phyloP scores from a whole-genome alignment of 768 basidiomycete species.

The Cystofilobasidium bisporidii region DNA sequence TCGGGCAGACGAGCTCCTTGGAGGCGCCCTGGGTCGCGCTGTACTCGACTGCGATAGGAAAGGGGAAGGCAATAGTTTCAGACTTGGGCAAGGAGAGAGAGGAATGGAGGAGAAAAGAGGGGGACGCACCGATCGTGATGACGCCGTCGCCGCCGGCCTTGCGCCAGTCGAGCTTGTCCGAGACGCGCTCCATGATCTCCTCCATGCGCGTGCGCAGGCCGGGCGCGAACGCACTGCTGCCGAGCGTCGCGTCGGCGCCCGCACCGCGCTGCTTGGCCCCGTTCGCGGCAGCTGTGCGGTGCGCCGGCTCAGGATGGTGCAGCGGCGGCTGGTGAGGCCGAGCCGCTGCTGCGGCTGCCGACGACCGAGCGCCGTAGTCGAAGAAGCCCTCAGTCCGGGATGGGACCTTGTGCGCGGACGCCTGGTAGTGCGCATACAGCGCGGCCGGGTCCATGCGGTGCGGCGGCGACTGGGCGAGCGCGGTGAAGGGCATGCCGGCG shows the following conservation, averaged over 20 bases:
- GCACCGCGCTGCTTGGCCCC: not conserved
- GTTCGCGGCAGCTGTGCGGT: not conserved
- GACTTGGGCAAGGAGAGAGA: too few species aligned
- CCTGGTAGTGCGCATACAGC: not conserved
- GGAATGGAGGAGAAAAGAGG: not conserved
- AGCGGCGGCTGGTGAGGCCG: not conserved
- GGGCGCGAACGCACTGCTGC: not conserved
- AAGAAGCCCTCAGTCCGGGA: not conserved
- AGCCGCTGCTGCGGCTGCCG: not conserved
- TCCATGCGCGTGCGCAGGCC: not conserved
- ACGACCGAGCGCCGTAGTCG: not conserved
- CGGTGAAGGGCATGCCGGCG: too few species aligned
- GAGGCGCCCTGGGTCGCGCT: constrained; percentile 30
- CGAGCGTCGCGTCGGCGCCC: not conserved
- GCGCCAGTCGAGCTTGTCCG: not conserved
- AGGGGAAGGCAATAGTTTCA: too few species aligned
- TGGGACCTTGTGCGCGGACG: not conserved
- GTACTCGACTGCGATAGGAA: constrained; percentile 29
- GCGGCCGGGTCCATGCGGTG: not conserved
- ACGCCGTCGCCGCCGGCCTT: not conserved
- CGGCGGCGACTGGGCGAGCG: not conserved
- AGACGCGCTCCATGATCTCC: not conserved
- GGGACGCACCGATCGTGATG: constrained; percentile 6
- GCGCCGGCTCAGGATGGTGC: not conserved
- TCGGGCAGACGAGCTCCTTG: not conserved